Evolutionary conservation across 805 yeast genomes (phyloP).

Genomic region (Candida ulmi): DNA sequence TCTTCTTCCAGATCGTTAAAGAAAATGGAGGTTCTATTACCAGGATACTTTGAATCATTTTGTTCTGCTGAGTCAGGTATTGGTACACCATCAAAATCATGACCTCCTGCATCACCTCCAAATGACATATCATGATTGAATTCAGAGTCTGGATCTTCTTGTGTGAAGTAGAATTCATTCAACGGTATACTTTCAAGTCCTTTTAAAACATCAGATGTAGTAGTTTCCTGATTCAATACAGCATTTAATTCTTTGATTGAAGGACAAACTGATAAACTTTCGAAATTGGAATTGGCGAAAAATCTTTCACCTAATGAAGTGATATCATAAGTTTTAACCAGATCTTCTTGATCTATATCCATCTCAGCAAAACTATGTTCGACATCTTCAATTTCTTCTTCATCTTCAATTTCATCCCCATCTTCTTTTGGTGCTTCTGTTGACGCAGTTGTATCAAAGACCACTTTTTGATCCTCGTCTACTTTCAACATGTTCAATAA

Average conservation of each 20-base stretch:
- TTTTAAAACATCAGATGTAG: conserved; percentile 11
- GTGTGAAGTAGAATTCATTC: conserved; percentile 4
- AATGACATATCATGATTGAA: conserved; percentile 10
- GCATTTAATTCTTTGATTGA: conserved; percentile 14
- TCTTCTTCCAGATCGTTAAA: conserved; percentile 19
- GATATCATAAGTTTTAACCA: conserved; percentile 12
- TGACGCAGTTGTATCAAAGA: conserved; percentile 53
- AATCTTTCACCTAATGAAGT: conserved; percentile 9
- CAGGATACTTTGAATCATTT: conserved; percentile 17
- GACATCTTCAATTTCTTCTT: conserved; percentile 1
- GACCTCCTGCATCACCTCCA: conserved; percentile 5
- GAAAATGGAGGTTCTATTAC: conserved; percentile 22
- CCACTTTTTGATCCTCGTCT: conserved; percentile 48
- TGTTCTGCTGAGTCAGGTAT: conserved; percentile 3
- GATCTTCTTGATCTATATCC: conserved; percentile 15
- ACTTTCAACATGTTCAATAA: conserved; percentile 55
- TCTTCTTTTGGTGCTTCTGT: too few relatives aligned
- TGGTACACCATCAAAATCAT: background rate
- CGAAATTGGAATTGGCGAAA: conserved; percentile 2
- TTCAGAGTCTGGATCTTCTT: conserved; percentile 5
- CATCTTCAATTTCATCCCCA: conserved; percentile 12
- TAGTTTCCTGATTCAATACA: conserved; percentile 14
- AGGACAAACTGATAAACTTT: conserved; percentile 10
- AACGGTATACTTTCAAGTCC: conserved; percentile 7
- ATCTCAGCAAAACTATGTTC: background rate